Base-by-base conservation (phyloP, 2,329 filamentous ascomycete genomes). In the Magnaporthiopsis incrustans region DNA sequence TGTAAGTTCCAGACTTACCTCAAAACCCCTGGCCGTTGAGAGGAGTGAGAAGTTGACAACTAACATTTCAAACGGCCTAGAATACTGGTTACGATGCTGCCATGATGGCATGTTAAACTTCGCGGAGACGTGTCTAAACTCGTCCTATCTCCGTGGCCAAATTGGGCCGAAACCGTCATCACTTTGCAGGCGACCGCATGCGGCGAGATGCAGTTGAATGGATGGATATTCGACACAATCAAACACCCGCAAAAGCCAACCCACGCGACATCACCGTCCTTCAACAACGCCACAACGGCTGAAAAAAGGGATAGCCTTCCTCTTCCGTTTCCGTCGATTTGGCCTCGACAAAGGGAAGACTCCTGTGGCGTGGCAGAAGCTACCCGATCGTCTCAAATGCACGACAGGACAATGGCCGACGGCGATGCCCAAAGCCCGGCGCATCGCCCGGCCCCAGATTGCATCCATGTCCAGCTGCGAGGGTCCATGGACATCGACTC, bases 351-450 rank as follows among this genome's bases (percentile, higher is more conserved):
- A 50, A n/a, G 38, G 44, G 22, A 10, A 7, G 8, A n/a, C 1
- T 14, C 22, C 22, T 53, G n/a, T 25, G 18, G 44, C 18, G 22
- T 53, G 44, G 12, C 44, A 53, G 22, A 22, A 44, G 38, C 6
- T 15, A 18, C 38, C 38, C 14, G 15, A 18, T 44, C 38, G 14
- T 15, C 38, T 5, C 38, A 44, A 22, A 53, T 53, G 44, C 44
- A 53, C 18, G 44, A 53, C 44, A 22, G n/a, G 44, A 57, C n/a
- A 62, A 62, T 62, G 61, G 27, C 61, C 22, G 27, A 50, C 10
- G 50, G n/a, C 30, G 26, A 56, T 57, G 61, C 30, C 14, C 44
- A 53, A 53, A 53, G n/a, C 44, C 22, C 44, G 22, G 7, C 44
- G 22, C 44, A 53, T 25, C 44, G 18, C 44, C 44, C n/a, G 12